Evolutionary conservation across 75 land plant species (phyloP).

Genomic region (Pinus tabuliformis): DNA sequence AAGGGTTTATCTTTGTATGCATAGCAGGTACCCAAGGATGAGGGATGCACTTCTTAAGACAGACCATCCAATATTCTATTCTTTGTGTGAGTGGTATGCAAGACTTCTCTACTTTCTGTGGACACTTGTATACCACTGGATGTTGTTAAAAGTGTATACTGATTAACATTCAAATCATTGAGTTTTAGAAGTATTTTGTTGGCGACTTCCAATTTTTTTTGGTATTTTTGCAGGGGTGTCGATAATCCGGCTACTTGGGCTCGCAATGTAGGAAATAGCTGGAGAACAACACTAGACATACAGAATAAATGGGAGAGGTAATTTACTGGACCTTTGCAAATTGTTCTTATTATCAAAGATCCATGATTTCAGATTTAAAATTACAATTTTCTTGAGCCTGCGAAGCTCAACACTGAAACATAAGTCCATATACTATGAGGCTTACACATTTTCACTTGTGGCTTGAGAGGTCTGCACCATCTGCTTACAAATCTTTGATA

Average conservation of each 20-base stretch:
- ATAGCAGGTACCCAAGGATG: slow-evolving; percentile 76
- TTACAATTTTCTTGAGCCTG: background rate
- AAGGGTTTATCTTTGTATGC: background rate
- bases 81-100: slow-evolving; percentile 90
- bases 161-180: background rate
- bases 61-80: slow-evolving; percentile 76
- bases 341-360: background rate
- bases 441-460: too few relatives aligned
- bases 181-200: background rate
- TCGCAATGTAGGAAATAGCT: slow-evolving; percentile 62
- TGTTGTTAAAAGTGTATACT: background rate
- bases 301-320: slow-evolving; percentile 83
- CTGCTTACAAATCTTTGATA: too few relatives aligned
- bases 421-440: too few relatives aligned
- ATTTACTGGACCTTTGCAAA: background rate
- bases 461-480: too few relatives aligned
- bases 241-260: slow-evolving; percentile 85
- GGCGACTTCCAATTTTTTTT: background rate
- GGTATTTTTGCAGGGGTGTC: slow-evolving; percentile 48
- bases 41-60: slow-evolving; percentile 59
- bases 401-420: too few relatives aligned
- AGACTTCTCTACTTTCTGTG: background rate
- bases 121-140: background rate
- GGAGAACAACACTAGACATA: slow-evolving; percentile 90
- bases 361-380: background rate